Conservation (phyloP, 2,329 filamentous ascomycete genomes). For the Monilinia laxa region DNA sequence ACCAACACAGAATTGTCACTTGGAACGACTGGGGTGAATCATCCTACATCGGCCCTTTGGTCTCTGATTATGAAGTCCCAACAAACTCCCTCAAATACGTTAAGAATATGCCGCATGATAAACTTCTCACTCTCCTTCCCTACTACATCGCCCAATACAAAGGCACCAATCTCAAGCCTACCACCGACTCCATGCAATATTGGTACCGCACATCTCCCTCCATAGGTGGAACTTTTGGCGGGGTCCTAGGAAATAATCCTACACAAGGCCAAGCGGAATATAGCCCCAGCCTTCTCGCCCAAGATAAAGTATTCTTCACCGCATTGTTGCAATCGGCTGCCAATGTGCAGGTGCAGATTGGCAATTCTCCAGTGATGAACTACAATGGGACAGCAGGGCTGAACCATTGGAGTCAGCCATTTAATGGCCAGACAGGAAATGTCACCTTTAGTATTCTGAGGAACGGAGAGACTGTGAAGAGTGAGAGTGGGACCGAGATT, state of each 20-base stretch:
- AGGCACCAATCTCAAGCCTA: constrained; percentile 40
- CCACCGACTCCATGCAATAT: constrained; percentile 42
- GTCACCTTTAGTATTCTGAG: constrained; percentile 38
- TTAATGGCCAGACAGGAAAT: constrained; percentile 39
- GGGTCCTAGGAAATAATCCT: constrained; percentile 40
- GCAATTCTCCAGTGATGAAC: constrained; percentile 28
- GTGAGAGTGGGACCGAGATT: constrained; percentile 35
- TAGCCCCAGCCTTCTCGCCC: constrained; percentile 39
- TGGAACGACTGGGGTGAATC: constrained; percentile 56
- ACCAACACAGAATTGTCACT: constrained; percentile 43
- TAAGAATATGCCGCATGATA: constrained; percentile 50
- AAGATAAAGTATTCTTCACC: constrained; percentile 37
- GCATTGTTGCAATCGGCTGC: constrained; percentile 37
- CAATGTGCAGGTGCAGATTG: constrained; percentile 40
- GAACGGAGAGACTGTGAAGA: constrained; percentile 30
- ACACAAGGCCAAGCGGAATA: constrained; percentile 29
- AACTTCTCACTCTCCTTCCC: constrained; percentile 50
- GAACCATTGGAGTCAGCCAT: constrained; percentile 37
- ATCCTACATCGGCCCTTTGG: constrained; percentile 52
- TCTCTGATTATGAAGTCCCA: constrained; percentile 42
- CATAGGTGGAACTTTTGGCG: constrained; percentile 39
- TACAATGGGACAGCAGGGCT: constrained; percentile 29
- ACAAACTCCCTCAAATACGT: constrained; percentile 49
- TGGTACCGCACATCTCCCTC: constrained; percentile 46
- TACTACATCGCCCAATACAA: constrained; percentile 54